Evolutionary conservation across 768 basidiomycete species (phyloP).

Genomic region (Dictyophora rubrovolvata): DNA sequence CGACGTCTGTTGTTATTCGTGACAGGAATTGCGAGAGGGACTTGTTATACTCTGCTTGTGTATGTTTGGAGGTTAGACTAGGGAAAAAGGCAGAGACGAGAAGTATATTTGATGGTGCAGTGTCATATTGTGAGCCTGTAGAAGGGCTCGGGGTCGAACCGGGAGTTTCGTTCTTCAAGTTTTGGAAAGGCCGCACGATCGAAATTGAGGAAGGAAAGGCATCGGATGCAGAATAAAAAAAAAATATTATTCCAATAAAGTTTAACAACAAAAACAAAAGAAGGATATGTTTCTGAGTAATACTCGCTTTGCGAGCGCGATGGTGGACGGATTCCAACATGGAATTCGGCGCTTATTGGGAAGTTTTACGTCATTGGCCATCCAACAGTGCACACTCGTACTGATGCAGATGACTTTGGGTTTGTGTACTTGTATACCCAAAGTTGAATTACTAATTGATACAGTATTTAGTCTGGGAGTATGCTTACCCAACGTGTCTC

Average conservation of each 20-base stretch:
- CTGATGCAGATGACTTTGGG: no score
- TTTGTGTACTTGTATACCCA: no score
- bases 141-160: no score
- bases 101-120: conserved; percentile 23
- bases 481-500: no score
- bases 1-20: conserved; percentile 36
- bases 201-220: not conserved
- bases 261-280: not conserved
- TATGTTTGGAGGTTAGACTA: conserved; percentile 39
- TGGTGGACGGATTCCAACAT: not conserved
- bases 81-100: conserved; percentile 50
- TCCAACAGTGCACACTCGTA: no score
- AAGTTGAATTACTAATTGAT: no score
- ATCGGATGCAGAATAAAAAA: not conserved
- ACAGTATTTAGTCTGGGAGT: no score
- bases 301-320: not conserved
- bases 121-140: not conserved
- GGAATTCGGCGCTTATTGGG: not conserved
- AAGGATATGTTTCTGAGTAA: not conserved
- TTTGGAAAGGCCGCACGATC: not conserved
- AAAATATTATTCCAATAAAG: not conserved
- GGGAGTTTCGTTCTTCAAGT: not conserved
- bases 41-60: conserved; percentile 30
- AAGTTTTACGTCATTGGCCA: no score
- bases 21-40: conserved; percentile 39